phyloP scores from a whole-genome alignment of 1,139 yeast species.

The Blastobotrys buckinghamii region DNA sequence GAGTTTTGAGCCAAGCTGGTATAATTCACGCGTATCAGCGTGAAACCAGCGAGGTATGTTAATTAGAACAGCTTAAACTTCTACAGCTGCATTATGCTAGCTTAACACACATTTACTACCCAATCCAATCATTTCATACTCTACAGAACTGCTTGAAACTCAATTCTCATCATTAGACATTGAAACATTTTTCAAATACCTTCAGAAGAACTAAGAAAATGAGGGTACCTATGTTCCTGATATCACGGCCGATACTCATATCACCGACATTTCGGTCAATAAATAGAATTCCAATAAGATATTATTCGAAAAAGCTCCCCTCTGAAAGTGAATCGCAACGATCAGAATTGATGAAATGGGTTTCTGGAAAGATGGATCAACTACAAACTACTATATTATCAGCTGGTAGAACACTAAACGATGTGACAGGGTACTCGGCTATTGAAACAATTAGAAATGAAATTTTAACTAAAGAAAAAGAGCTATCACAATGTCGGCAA shows the following conservation, averaged over 20 bases:
- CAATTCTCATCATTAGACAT: no score
- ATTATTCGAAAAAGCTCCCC: conserved; percentile 30
- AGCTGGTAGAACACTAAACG: conserved; percentile 74
- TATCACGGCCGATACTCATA: not conserved
- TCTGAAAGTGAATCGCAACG: conserved; percentile 40
- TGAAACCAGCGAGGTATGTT: no score
- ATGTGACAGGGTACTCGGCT: conserved; percentile 84
- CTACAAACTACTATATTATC: conserved; percentile 60
- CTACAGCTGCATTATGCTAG: no score
- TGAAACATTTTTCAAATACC: not conserved
- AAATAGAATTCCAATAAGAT: not conserved
- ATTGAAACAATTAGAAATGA: conserved; percentile 65
- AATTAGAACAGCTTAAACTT: no score
- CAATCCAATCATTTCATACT: no score
- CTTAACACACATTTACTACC: no score
- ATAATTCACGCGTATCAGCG: no score
- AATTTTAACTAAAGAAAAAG: conserved; percentile 46
- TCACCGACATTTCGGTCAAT: not conserved
- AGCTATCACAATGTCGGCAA: conserved; percentile 45
- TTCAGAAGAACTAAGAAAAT: not conserved
- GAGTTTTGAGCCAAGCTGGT: no score
- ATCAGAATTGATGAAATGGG: conserved; percentile 47
- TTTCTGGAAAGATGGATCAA: conserved; percentile 53
- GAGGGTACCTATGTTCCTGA: not conserved
- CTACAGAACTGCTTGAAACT: no score